Evolutionary conservation across 1,284 basidiomycete species (phyloP), one percentile per base, ranked within the genome.

Genomic region (Cutaneotrichosporon sp.): DNA sequence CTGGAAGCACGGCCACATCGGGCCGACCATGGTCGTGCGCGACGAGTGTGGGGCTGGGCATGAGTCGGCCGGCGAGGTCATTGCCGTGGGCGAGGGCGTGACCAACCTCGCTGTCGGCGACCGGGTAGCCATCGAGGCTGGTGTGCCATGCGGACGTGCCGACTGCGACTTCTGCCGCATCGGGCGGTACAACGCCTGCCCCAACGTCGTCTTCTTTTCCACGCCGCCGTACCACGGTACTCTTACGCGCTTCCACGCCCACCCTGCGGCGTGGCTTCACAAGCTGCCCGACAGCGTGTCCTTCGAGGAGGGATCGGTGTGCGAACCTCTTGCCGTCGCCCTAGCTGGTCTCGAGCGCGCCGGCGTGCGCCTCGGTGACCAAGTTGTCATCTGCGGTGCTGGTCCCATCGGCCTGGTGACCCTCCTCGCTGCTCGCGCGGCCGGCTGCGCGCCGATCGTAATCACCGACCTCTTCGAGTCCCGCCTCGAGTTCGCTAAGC

Each of bases 351-450:
- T 84, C 18, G 80, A 84, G 58, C 74, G 82, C 34, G 81, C 83
- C 1, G 78, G 76, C 2, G 71, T 84, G 22, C 67, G 68, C 31
- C 75, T 84, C 14, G 84, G 83, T 29, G 81, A 83, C 68, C 79
- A 80, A 0, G 67, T 81, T 1, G 70, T 82, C 14, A 80, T 83
- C 60, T 80, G 79, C 56, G 80, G 80, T 18, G 79, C 80, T 22
- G 83, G 83, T 16, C 81, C 83, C 7, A 84, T 84, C 60, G 83
- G 83, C n/a, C 77, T 84, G 49, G 79, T 84, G 50, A 81, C 82
- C 24, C 77, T 84, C 3, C 78, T 84, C 33, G 81, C 82, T 6
- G 80, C 80, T 11, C 77, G 74, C 34, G 84, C 84, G 10, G 81
- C 83, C 2, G 84, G 84, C 1, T 83, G 82, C 55, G 76, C 78